Evolutionary conservation across 2,329 filamentous ascomycete species (phyloP).

Genomic region (Ascochyta rabiei): DNA sequence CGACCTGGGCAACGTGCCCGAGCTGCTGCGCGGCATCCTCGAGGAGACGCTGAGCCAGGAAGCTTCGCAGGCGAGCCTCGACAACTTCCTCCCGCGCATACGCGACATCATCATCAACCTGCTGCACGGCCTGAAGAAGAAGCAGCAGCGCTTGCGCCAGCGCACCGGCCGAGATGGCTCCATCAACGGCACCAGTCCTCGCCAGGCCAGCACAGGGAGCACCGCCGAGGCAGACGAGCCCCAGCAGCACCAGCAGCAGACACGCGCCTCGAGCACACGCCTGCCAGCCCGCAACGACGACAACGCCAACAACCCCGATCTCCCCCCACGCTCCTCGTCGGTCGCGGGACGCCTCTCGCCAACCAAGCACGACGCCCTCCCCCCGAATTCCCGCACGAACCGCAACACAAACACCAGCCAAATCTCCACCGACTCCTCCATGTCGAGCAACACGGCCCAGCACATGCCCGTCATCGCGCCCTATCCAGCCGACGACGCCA

Average conservation of each 20-base stretch:
- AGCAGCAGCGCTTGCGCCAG: conserved; percentile 83
- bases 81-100: conserved; percentile 91
- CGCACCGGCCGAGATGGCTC: conserved; percentile 58
- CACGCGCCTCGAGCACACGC: conserved; percentile 50
- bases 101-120: conserved; percentile 98
- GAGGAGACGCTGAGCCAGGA: conserved; percentile 97
- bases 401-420: conserved; percentile 43
- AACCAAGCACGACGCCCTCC: conserved; percentile 49
- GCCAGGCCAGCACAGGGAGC: conserved; percentile 46
- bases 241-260: conserved; percentile 48
- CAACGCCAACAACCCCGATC: conserved; percentile 47
- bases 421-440: conserved; percentile 58
- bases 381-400: conserved; percentile 41
- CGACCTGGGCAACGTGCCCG: conserved; percentile 93
- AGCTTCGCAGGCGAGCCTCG: conserved; percentile 89
- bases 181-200: conserved; percentile 48
- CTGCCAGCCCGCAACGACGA: conserved; percentile 52
- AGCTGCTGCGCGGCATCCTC: conserved; percentile 85
- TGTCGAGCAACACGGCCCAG: conserved; percentile 78
- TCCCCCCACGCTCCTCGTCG: conserved; percentile 57
- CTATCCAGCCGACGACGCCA: conserved; percentile 67
- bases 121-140: conserved; percentile 93
- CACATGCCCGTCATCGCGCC: conserved; percentile 76
- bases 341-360: conserved; percentile 54
- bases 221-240: conserved; percentile 46